phyloP scores from a whole-genome alignment of 768 basidiomycete genomes.

The Rhodotorula paludigena region DNA sequence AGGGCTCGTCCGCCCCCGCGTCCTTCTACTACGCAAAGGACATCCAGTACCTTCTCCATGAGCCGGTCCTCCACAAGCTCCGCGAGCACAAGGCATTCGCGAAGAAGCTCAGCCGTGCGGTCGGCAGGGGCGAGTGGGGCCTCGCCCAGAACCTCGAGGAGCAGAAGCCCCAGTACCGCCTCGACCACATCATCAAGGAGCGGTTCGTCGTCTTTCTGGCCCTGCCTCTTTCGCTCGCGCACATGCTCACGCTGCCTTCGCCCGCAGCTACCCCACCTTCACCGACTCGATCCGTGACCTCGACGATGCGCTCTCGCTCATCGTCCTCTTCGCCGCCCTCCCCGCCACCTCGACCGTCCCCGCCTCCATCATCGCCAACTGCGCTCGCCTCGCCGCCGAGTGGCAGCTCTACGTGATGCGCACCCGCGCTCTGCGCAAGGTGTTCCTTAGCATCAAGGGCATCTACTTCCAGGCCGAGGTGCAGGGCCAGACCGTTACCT shows the following conservation, averaged over 20 bases:
- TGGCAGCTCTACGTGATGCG: constrained; percentile 97
- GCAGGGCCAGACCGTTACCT: constrained; percentile 84
- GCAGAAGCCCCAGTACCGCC: constrained; percentile 70
- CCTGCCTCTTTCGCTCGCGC: too few relatives aligned
- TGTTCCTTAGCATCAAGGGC: constrained; percentile 94
- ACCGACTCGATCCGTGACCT: constrained; percentile 91
- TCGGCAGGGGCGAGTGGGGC: constrained; percentile 92
- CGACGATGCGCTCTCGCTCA: constrained; percentile 93
- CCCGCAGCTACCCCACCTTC: constrained; percentile 85
- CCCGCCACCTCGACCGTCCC: constrained; percentile 77
- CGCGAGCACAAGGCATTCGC: constrained; percentile 98
- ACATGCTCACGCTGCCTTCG: background rate
- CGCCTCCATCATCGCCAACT: constrained; percentile 79
- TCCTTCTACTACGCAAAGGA: constrained; percentile 99
- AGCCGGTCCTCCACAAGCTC: constrained; percentile 86
- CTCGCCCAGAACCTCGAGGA: constrained; percentile 90
- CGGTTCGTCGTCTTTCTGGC: constrained; percentile 54
- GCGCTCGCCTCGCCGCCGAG: constrained; percentile 80
- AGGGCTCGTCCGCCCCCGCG: constrained; percentile 91
- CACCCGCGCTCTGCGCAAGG: constrained; percentile 72
- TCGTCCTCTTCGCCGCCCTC: constrained; percentile 83
- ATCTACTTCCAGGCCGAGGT: constrained; percentile 96
- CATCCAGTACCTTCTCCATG: constrained; percentile 93
- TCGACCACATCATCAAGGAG: constrained; percentile 98
- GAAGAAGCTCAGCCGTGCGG: constrained; percentile 86